Evolutionary conservation across 495 filamentous ascomycete species (phyloP), one percentile per base, ranked within the genome.

Genomic region (Tuber magnatum): DNA sequence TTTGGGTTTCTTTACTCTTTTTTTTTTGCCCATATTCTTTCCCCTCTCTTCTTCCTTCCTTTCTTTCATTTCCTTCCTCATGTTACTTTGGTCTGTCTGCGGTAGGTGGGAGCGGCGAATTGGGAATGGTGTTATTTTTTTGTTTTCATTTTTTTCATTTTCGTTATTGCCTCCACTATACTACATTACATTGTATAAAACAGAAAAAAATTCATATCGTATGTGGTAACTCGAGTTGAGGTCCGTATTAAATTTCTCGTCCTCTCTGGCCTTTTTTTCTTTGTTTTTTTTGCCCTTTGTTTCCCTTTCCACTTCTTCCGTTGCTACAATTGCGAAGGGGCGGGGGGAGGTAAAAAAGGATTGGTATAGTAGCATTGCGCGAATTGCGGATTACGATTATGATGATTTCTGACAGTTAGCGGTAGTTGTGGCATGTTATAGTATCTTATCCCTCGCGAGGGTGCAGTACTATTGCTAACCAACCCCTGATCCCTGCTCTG

Each of bases 21-120:
- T 70, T 72, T 75, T 73, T 24, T 77, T n/a, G n/a, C n/a, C n/a
- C 7, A 40, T 7, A 68, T 56, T 77, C 69, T 43, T 51, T 68
- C 51, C 74, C 51, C 65, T 43, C 78, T 78, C 74, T 71, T 78
- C 73, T 48, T 74, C 78, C 24, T 24, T 56, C n/a, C 48, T n/a
- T 28, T 61, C 3, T 22, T 51, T 56, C 74, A 7, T 40, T 7
- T 40, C 7, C 39, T 40, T 40, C 7, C 7, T 40, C 7, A 40
- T 40, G 39, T 40, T 40, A 40, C 39, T 40, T 40, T 40, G 76
- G 75, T 77, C 75, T 77, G 22, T 76, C 75, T 51, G 76, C 75
- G 76, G 77, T 79, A 73, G 77, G 77, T 79, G 78, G 77, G 77
- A 79, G 77, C 74, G 77, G 77, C 77, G 77, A 79, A 79, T 77